Evolutionary conservation across 495 filamentous ascomycete genomes (phyloP).

Genomic region (Polyplosphaeria fusca): DNA sequence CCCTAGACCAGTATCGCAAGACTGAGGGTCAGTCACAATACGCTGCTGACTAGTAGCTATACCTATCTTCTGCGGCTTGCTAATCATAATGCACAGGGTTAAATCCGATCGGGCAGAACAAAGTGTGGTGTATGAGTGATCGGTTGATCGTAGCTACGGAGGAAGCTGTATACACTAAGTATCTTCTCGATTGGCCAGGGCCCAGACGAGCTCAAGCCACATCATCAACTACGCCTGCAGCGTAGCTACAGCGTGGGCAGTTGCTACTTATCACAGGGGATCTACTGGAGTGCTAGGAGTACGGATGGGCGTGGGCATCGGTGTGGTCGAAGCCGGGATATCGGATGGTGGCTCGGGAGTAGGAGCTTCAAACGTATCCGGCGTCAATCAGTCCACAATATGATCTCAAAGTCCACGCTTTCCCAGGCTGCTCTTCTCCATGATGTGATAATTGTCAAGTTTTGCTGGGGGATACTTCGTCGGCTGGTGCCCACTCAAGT

Average conservation of each 20-base stretch:
- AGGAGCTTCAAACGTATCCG: too few relatives aligned
- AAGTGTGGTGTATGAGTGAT: too few relatives aligned
- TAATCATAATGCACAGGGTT: background rate
- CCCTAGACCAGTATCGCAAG: background rate
- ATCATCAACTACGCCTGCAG: too few relatives aligned
- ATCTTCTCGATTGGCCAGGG: background rate
- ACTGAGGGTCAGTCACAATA: background rate
- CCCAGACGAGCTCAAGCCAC: background rate
- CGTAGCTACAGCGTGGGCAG: too few relatives aligned
- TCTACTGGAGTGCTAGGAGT: background rate
- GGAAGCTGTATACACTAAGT: background rate
- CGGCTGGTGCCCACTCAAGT: background rate
- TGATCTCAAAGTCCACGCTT: background rate
- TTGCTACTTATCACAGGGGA: too few relatives aligned
- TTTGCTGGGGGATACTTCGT: background rate
- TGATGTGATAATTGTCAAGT: background rate
- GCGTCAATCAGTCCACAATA: background rate
- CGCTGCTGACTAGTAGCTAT: background rate
- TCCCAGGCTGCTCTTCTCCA: background rate
- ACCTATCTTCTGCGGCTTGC: background rate
- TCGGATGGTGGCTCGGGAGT: background rate
- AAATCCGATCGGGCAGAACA: background rate
- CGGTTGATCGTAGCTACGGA: background rate
- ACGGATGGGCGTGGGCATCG: background rate
- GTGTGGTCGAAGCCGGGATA: background rate